phyloP scores from a whole-genome alignment of 257 asterid genomes.

The Vinca minor region DNA sequence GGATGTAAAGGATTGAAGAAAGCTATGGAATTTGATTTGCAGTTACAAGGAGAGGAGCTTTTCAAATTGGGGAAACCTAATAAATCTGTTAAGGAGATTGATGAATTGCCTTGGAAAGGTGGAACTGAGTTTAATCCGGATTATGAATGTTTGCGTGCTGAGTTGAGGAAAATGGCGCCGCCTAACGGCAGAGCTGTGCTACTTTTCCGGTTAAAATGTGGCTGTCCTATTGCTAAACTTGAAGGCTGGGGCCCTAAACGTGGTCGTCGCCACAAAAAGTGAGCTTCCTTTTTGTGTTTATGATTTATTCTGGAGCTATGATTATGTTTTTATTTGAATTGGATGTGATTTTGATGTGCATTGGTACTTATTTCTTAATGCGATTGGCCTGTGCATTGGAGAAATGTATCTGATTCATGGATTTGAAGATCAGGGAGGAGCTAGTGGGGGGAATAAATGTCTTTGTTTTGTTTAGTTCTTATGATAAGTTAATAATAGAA shows the following conservation, averaged over 20 bases:
- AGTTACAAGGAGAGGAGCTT: slow-evolving; percentile 64
- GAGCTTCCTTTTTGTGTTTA: slow-evolving; percentile 27
- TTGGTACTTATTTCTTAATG: not conserved
- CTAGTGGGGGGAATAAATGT: not conserved
- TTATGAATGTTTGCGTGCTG: slow-evolving; percentile 72
- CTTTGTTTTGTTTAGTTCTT: not conserved
- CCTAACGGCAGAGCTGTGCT: slow-evolving; percentile 75
- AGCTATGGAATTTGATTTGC: slow-evolving; percentile 76
- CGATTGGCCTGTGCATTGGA: not conserved
- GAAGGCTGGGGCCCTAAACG: slow-evolving; percentile 83
- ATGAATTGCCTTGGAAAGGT: slow-evolving; percentile 88
- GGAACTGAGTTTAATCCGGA: slow-evolving; percentile 63
- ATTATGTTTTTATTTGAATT: not conserved
- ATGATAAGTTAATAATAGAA: not conserved
- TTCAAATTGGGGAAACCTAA: slow-evolving; percentile 31
- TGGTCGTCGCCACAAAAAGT: slow-evolving; percentile 70
- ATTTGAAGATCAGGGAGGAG: not conserved
- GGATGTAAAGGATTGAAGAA: slow-evolving; percentile 65
- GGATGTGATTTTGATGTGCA: not conserved
- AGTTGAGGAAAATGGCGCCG: slow-evolving; percentile 92
- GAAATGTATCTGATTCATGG: not conserved
- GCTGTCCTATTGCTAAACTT: slow-evolving; percentile 77
- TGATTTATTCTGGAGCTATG: not conserved
- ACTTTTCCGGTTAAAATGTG: slow-evolving; percentile 63
- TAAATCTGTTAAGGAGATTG: slow-evolving; percentile 54